Conservation (phyloP, 2,329 filamentous ascomycete species). For the Paraphoma sp. region DNA sequence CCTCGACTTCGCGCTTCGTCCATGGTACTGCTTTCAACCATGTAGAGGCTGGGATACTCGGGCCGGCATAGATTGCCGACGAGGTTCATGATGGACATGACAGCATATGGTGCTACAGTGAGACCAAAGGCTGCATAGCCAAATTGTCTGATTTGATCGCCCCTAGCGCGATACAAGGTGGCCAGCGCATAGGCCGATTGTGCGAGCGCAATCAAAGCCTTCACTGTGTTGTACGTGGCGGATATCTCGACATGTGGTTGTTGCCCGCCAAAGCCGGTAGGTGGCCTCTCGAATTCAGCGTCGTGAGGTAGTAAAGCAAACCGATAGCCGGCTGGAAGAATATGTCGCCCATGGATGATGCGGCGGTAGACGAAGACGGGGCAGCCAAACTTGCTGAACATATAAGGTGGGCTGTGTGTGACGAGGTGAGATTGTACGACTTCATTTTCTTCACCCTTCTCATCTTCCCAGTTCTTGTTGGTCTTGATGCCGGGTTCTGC, state of each 20-base stretch:
- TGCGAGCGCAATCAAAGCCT: slow-evolving; percentile 31
- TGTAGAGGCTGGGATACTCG: slow-evolving; percentile 38
- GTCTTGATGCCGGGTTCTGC: neutral
- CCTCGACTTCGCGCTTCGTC: slow-evolving; percentile 34
- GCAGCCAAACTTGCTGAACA: slow-evolving; percentile 18
- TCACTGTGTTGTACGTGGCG: slow-evolving; percentile 30
- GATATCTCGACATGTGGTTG: slow-evolving; percentile 16
- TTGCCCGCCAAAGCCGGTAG: neutral
- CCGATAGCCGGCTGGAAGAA: slow-evolving; percentile 19
- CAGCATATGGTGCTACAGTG: slow-evolving; percentile 44
- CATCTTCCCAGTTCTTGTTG: neutral
- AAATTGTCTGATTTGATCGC: slow-evolving; percentile 38
- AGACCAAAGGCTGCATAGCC: slow-evolving; percentile 47
- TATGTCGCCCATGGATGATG: slow-evolving; percentile 24
- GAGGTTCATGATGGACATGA: slow-evolving; percentile 49
- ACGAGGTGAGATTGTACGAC: slow-evolving; percentile 7
- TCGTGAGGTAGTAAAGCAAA: slow-evolving; percentile 23
- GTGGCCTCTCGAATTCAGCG: slow-evolving; percentile 8
- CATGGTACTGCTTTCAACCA: slow-evolving; percentile 35
- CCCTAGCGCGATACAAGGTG: slow-evolving; percentile 37
- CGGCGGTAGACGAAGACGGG: slow-evolving; percentile 21
- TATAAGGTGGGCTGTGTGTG: slow-evolving; percentile 20
- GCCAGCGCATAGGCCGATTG: slow-evolving; percentile 34
- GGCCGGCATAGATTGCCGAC: slow-evolving; percentile 31
- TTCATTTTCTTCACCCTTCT: neutral